phyloP scores from a whole-genome alignment of 805 yeast genomes.

The Metschnikowia shivogae region DNA sequence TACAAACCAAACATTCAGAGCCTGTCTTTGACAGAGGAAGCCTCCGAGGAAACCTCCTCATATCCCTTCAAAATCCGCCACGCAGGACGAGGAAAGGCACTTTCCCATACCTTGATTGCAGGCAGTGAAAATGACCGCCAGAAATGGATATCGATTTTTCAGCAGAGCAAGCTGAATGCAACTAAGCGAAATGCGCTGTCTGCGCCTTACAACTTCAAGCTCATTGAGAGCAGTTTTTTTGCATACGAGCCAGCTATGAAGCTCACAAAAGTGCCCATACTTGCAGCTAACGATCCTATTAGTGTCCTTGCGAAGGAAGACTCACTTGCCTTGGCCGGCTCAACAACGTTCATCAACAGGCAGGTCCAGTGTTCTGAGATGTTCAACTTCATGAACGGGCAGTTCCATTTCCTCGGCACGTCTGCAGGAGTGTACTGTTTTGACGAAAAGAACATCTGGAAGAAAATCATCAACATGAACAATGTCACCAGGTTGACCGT shows the following conservation, averaged over 20 bases:
- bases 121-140: constrained; percentile 47
- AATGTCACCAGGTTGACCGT: constrained; percentile 61
- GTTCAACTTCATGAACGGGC: constrained; percentile 43
- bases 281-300: constrained; percentile 50
- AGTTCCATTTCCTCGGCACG: constrained; percentile 55
- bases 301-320: constrained; percentile 21
- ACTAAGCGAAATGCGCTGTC: constrained; percentile 28
- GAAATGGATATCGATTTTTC: constrained; percentile 53
- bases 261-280: constrained; percentile 49
- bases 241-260: constrained; percentile 56
- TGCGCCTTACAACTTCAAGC: constrained; percentile 52
- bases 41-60: constrained; percentile 25
- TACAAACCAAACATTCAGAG: neutral
- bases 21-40: constrained; percentile 2
- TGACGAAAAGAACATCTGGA: constrained; percentile 51
- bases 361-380: constrained; percentile 41
- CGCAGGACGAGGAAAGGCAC: constrained; percentile 51
- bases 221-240: constrained; percentile 56
- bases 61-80: constrained; percentile 52
- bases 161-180: constrained; percentile 42
- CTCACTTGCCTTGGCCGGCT: neutral
- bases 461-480: constrained; percentile 47
- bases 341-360: constrained; percentile 23
- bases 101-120: constrained; percentile 50
- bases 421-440: constrained; percentile 59